Percentiles rank a stretch among this genome's conserved stretches.
phyloP scores from a whole-genome alignment of 2,329 filamentous ascomycete species.

The Fusarium anguioides region DNA sequence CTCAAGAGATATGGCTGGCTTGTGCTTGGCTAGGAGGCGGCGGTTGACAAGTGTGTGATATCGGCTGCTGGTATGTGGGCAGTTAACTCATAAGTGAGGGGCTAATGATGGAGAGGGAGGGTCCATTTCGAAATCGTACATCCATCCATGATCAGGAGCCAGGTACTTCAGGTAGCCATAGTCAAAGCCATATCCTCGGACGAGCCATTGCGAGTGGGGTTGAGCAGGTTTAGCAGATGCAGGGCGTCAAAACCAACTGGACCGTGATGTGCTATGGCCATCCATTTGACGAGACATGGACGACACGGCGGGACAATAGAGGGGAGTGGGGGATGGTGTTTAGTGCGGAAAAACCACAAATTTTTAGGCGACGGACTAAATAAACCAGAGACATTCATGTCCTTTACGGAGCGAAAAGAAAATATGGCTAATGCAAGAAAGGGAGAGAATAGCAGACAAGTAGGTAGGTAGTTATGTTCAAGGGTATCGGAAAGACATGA shows the following conservation, averaged over 20 bases:
- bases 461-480: too few relatives aligned
- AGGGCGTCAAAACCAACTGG: slow-evolving; percentile 31
- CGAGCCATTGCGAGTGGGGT: slow-evolving; percentile 36
- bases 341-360: slow-evolving; percentile 29
- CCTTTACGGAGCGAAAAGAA: not conserved
- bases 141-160: slow-evolving; percentile 6
- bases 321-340: slow-evolving; percentile 38
- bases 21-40: slow-evolving; percentile 29
- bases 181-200: slow-evolving; percentile 9
- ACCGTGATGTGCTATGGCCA: slow-evolving; percentile 10
- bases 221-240: slow-evolving; percentile 34
- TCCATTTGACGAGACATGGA: slow-evolving; percentile 1
- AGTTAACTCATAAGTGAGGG: slow-evolving; percentile 45
- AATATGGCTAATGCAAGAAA: not conserved
- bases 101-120: slow-evolving; percentile 38
- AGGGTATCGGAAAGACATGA: not conserved
- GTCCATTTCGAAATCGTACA: slow-evolving; percentile 22
- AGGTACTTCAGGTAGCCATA: slow-evolving; percentile 5
- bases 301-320: slow-evolving; percentile 6
- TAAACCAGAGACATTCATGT: slow-evolving; percentile 3
- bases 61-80: slow-evolving; percentile 40
- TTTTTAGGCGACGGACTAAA: slow-evolving; percentile 24
- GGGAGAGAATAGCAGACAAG: not conserved
- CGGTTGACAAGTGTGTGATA: slow-evolving; percentile 42
- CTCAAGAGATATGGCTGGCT: slow-evolving; percentile 31